A percentile compares a stretch with the other conserved stretches of the same genome.
These are phyloP conservation scores for Nidularia pulvinata DNA, from an alignment of 768 basidiomycete genomes.

Conservation along the genomic window DNA sequence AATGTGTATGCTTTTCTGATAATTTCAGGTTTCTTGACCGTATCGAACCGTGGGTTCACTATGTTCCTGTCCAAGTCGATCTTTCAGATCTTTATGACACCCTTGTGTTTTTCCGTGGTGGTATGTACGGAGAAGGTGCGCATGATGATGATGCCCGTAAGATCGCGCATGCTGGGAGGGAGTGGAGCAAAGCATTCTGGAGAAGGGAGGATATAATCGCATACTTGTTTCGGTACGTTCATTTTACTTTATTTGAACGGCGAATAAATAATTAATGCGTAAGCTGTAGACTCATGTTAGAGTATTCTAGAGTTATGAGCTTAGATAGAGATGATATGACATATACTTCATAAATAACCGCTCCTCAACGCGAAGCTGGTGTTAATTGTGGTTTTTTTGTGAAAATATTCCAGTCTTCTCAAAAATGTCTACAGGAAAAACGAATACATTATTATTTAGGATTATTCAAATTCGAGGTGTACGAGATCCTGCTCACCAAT, in stretches of 20 bases:
- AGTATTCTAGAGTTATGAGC: slow-evolving; percentile 25
- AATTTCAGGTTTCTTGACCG: slow-evolving; percentile 50
- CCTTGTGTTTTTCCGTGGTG: slow-evolving; percentile 72
- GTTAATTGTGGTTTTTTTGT: neutral
- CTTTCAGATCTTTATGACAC: slow-evolving; percentile 70
- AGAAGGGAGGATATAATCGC: slow-evolving; percentile 47
- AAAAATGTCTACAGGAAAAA: too few relatives aligned
- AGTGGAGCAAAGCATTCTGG: slow-evolving; percentile 42
- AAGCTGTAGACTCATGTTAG: slow-evolving; percentile 17
- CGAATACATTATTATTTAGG: too few relatives aligned
- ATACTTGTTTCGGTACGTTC: slow-evolving; percentile 41
- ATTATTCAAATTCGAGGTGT: too few relatives aligned
- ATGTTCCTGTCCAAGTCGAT: slow-evolving; percentile 68
- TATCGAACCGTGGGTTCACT: slow-evolving; percentile 71
- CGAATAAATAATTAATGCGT: neutral
- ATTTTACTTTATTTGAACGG: neutral
- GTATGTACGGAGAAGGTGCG: slow-evolving; percentile 50
- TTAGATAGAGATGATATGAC: slow-evolving; percentile 22
- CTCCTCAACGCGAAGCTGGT: neutral
- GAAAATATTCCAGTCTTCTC: too few relatives aligned
- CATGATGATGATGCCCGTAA: slow-evolving; percentile 58
- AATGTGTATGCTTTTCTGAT: neutral
- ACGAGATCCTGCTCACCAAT: too few relatives aligned
- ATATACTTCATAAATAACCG: slow-evolving; percentile 3
- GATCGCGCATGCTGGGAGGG: slow-evolving; percentile 36